Conservation (phyloP, 2,329 filamentous ascomycete species). For the Calonectria naviculata region DNA sequence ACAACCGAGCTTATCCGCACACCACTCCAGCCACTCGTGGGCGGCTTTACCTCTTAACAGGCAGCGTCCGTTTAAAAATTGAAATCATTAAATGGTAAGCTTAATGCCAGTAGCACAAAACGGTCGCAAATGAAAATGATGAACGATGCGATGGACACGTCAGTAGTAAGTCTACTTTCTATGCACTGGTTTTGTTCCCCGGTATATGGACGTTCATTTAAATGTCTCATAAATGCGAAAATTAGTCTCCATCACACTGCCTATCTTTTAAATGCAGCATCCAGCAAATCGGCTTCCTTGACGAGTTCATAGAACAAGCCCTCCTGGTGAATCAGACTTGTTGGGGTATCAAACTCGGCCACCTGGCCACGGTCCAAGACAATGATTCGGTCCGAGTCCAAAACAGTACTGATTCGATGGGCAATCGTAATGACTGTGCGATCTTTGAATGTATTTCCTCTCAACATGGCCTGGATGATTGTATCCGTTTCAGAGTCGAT, state of each 20-base stretch:
- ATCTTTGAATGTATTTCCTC: neutral
- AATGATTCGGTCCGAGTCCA: neutral
- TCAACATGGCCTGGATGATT: neutral
- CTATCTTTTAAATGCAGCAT: neutral
- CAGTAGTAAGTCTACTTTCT: neutral
- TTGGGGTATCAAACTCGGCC: neutral
- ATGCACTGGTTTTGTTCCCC: neutral
- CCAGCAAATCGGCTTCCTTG: neutral
- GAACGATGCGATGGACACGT: neutral
- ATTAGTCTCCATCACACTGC: too few species aligned
- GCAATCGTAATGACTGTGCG: constrained; percentile 1
- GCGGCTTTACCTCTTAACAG: neutral
- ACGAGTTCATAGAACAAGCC: constrained; percentile 1
- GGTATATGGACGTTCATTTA: too few species aligned
- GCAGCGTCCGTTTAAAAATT: neutral
- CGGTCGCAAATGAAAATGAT: neutral
- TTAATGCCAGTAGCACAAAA: too few species aligned
- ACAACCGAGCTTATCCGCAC: neutral
- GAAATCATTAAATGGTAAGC: too few species aligned
- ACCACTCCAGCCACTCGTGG: neutral
- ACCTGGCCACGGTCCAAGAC: neutral
- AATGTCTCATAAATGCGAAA: neutral
- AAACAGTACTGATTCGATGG: constrained; percentile 1
- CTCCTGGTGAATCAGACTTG: neutral
- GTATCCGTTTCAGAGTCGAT: neutral